Evolutionary conservation across 805 yeast species (phyloP).

Genomic region (Yarrowia sp.): DNA sequence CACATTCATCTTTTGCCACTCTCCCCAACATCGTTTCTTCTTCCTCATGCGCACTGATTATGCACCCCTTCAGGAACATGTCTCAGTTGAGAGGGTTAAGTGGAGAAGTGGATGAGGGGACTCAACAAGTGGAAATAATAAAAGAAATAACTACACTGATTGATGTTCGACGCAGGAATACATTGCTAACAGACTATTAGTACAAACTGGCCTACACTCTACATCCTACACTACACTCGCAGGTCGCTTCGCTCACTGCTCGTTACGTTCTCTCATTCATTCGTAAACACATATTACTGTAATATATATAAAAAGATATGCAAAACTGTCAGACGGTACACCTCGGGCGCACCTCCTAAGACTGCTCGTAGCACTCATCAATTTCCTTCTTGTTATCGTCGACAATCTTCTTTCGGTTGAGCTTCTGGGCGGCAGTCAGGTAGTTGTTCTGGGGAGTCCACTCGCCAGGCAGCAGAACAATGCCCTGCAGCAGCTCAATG

Average conservation of each 20-base stretch:
- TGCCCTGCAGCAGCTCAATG: slow-evolving; percentile 82
- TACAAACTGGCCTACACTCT: too few species aligned
- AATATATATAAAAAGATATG: slow-evolving; percentile 28
- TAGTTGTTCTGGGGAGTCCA: slow-evolving; percentile 98
- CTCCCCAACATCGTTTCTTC: background rate
- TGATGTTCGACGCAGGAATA: too few species aligned
- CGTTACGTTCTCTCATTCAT: background rate
- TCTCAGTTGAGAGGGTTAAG: background rate
- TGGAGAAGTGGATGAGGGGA: too few species aligned
- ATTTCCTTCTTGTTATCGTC: slow-evolving; percentile 70
- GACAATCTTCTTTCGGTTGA: slow-evolving; percentile 90
- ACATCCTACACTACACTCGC: too few species aligned
- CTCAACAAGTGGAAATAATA: too few species aligned
- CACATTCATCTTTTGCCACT: too few species aligned
- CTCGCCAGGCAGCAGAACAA: slow-evolving; percentile 82
- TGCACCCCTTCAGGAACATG: slow-evolving; percentile 1
- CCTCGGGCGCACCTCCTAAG: background rate
- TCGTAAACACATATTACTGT: slow-evolving; percentile 28
- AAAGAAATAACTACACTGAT: too few species aligned
- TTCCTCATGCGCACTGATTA: slow-evolving; percentile 2
- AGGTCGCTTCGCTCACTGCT: background rate
- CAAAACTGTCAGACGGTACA: background rate
- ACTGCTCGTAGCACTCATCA: slow-evolving; percentile 62
- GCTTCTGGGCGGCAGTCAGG: slow-evolving; percentile 94
- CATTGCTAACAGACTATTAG: too few species aligned